Conservation (phyloP, 1,284 basidiomycete species). For the Apiotrichum gracile region DNA sequence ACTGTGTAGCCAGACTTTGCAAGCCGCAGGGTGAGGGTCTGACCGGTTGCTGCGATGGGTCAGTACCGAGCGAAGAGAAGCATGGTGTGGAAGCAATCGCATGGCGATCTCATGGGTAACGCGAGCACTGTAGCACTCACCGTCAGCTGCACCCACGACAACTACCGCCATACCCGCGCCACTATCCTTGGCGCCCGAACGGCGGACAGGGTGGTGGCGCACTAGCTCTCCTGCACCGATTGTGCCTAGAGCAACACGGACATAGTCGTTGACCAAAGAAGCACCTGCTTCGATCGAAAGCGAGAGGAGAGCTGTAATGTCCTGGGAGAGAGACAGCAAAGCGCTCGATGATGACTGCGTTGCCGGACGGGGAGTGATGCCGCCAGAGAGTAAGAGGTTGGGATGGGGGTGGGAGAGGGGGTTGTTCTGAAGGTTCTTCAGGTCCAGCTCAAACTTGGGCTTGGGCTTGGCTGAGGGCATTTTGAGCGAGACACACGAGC, state of each 20-base stretch:
- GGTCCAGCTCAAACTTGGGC: conserved; percentile 1
- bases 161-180: conserved; percentile 35
- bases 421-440: conserved; percentile 4
- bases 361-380: background rate
- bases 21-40: conserved; percentile 35
- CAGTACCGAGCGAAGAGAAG: background rate
- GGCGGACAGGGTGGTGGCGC: background rate
- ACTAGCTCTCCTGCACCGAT: conserved; percentile 25
- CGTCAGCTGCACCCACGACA: conserved; percentile 33
- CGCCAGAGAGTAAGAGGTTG: background rate
- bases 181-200: conserved; percentile 6
- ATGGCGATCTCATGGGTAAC: background rate
- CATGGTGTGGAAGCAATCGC: background rate
- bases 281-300: conserved; percentile 32
- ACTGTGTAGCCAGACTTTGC: conserved; percentile 42
- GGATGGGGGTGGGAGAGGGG: background rate
- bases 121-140: conserved; percentile 16
- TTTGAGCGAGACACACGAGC: no score
- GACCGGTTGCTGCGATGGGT: conserved; percentile 28
- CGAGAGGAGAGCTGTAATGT: conserved; percentile 36
- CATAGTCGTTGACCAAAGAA: conserved; percentile 28
- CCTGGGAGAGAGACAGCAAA: conserved; percentile 33
- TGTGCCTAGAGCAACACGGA: conserved; percentile 17
- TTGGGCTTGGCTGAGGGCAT: conserved; percentile 1
- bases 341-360: conserved; percentile 15